Evolutionary conservation across 768 basidiomycete genomes (phyloP).

Genomic region (Lactifluus subvellereus): DNA sequence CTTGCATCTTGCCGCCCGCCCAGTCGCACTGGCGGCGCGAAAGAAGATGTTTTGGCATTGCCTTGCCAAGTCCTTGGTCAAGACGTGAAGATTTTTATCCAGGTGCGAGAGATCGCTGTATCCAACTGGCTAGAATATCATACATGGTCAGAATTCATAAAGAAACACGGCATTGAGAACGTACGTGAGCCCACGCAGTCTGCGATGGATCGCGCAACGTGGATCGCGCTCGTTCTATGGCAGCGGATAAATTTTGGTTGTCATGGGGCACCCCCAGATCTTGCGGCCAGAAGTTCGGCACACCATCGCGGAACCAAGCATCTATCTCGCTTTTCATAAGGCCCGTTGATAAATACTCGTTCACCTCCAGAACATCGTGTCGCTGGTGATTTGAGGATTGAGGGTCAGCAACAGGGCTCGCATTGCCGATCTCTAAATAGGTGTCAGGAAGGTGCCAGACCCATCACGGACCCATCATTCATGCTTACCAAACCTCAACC

Average conservation of each 20-base stretch:
- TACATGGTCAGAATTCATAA: slow-evolving; percentile 16
- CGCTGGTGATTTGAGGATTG: slow-evolving; percentile 41
- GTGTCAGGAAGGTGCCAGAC: not conserved
- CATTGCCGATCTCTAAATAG: slow-evolving; percentile 41
- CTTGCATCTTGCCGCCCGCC: slow-evolving; percentile 45
- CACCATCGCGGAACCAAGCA: slow-evolving; percentile 70
- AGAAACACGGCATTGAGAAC: slow-evolving; percentile 27
- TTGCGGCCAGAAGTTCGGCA: slow-evolving; percentile 44
- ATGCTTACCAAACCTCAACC: slow-evolving; percentile 65
- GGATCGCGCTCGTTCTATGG: slow-evolving; percentile 44
- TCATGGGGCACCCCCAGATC: slow-evolving; percentile 44
- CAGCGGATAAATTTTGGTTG: slow-evolving; percentile 34
- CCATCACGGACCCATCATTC: slow-evolving; percentile 1
- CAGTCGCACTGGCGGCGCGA: slow-evolving; percentile 55
- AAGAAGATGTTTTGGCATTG: slow-evolving; percentile 58
- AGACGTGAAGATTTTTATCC: slow-evolving; percentile 62
- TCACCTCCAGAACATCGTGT: slow-evolving; percentile 75
- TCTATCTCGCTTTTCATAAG: slow-evolving; percentile 65
- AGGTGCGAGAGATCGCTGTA: slow-evolving; percentile 50
- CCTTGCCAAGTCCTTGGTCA: slow-evolving; percentile 55
- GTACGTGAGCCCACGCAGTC: slow-evolving; percentile 49
- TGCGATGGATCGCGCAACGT: slow-evolving; percentile 44
- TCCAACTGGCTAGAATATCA: slow-evolving; percentile 36
- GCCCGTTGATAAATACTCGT: slow-evolving; percentile 70
- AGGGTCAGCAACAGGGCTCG: slow-evolving; percentile 48